phyloP scores from a whole-genome alignment of 163 green algal genomes.

The Chloromonas sp. region DNA sequence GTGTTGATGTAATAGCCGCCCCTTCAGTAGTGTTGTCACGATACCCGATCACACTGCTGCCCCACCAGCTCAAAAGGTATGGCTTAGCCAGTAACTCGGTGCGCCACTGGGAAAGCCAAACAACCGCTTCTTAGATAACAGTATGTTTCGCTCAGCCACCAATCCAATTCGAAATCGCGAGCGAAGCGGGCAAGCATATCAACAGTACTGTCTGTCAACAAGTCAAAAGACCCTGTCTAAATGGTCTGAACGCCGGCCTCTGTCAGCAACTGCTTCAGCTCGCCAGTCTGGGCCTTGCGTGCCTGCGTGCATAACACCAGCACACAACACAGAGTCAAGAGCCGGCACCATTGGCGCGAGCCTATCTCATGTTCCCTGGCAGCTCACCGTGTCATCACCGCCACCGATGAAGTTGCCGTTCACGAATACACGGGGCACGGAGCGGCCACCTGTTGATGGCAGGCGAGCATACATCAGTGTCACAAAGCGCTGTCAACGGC shows the following conservation, averaged over 20 bases:
- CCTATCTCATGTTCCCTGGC: background rate
- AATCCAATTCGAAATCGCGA: too few relatives aligned
- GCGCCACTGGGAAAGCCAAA: too few relatives aligned
- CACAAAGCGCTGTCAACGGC: background rate
- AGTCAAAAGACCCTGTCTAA: too few relatives aligned
- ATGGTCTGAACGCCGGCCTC: background rate
- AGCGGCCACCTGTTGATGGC: conserved; percentile 32
- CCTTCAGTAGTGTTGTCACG: too few relatives aligned
- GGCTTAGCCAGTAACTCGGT: too few relatives aligned
- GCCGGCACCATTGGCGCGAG: background rate
- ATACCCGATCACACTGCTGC: too few relatives aligned
- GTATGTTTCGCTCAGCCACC: too few relatives aligned
- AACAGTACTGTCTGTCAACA: too few relatives aligned
- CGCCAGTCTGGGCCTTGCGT: background rate
- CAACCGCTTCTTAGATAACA: too few relatives aligned
- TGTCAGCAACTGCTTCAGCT: background rate
- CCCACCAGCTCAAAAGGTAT: too few relatives aligned
- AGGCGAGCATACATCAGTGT: background rate
- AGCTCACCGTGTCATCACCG: conserved; percentile 49
- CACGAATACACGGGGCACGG: conserved; percentile 57
- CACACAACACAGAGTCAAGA: background rate
- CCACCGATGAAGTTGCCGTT: conserved; percentile 56
- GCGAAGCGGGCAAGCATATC: too few relatives aligned
- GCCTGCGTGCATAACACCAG: background rate
- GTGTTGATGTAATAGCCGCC: too few relatives aligned